Evolutionary conservation across 345 rosid species (phyloP).

Genomic region (Xanthoceras sorbifolium): DNA sequence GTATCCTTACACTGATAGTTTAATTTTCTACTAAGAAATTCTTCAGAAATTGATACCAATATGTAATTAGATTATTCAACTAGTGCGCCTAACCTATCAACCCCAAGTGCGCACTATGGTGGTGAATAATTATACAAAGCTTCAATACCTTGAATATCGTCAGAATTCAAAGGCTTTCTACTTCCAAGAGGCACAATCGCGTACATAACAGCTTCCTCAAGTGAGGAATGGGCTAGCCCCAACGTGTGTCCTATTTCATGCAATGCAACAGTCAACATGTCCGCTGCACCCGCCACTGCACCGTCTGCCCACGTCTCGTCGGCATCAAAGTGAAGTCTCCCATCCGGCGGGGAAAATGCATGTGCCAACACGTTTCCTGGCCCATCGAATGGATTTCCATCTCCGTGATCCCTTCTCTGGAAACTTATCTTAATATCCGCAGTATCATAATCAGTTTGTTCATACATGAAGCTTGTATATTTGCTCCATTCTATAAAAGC

Average conservation of each 20-base stretch:
- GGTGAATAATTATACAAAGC: slow-evolving; percentile 20
- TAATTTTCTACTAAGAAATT: too few relatives aligned
- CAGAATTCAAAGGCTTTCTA: slow-evolving; percentile 3
- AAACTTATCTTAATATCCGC: slow-evolving; percentile 21
- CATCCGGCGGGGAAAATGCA: slow-evolving; percentile 2
- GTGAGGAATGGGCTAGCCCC: slow-evolving; percentile 15
- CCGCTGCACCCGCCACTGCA: neutral
- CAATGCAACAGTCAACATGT: slow-evolving; percentile 14
- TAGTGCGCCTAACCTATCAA: too few relatives aligned
- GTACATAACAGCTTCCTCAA: slow-evolving; percentile 19
- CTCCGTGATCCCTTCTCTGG: neutral
- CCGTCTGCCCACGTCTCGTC: slow-evolving; percentile 15
- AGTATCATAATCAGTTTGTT: neutral
- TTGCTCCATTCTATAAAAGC: neutral
- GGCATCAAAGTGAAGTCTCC: neutral
- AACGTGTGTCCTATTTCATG: slow-evolving; percentile 31
- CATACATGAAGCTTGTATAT: neutral
- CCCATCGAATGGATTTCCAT: neutral
- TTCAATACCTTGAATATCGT: slow-evolving; percentile 26
- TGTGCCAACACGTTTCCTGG: neutral
- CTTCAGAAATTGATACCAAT: too few relatives aligned
- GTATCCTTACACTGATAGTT: too few relatives aligned
- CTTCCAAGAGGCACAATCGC: neutral
- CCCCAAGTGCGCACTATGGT: too few relatives aligned
- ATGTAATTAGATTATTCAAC: too few relatives aligned